Base-by-base conservation (phyloP, 176 grass and related monocot genomes). In the Zoysia pacifica region DNA sequence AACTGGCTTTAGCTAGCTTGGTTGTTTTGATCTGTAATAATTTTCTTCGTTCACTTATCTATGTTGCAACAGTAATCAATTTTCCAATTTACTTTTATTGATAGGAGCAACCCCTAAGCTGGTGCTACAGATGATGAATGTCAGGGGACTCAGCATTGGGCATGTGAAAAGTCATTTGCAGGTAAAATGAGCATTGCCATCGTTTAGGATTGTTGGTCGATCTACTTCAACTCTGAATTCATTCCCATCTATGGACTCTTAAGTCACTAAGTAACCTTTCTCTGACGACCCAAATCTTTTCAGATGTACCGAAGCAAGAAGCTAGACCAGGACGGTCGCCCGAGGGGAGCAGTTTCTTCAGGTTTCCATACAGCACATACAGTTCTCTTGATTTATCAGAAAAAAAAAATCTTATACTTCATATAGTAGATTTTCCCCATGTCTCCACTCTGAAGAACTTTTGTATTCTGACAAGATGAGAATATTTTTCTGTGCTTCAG, bases 221-320 rank as follows among this genome's bases (percentile, higher is more conserved):
- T 62, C 6, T 65, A 49, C 8, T 54, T 76, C 4, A 46, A 48
- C 28, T 37, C 11, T 64, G 7, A 4, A 11, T 66, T 5, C 9
- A 50, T n/a, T 67, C 6, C 37, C 39, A 13, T 65, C 4, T 39
- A 2, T 9, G 1, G 3, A 36, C 9, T 6, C 2, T 52, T 1
- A 18, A 48, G 28, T 28, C 28, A 28, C 28, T 28, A 28, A 28
- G 28, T 28, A 28, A 28, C 28, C 62, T 79, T 16, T 79, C 72
- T 80, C 62, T 83, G n/a, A 76, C 68, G 40, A 56, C 8, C 18
- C n/a, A 20, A 16, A 54, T 69, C 19, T 43, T 74, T 74, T 74
- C 88, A 98, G 96, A 98, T 98, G 96, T 98, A 98, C 62, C 86
- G 92, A 77, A 95, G 90, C 92, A 98, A 98, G 82, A 98, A 98